Percentiles rank a stretch among this genome's conserved stretches.
Evolutionary conservation across 208 protist species (phyloP).

Genomic region (Leptomonas pyrrhocoris): DNA sequence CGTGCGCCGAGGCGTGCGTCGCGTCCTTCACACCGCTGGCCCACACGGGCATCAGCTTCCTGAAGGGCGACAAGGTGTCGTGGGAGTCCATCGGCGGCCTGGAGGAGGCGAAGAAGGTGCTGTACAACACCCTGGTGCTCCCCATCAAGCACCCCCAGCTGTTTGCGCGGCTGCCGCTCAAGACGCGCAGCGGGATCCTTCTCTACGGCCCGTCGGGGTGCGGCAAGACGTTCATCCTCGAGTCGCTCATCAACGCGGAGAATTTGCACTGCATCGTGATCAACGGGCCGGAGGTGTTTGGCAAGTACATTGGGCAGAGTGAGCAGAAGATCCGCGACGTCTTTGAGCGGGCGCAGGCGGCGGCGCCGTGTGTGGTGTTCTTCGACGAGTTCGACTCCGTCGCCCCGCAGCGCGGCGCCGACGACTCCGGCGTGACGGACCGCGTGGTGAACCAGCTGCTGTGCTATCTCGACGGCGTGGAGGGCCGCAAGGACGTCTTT

Average conservation of each 20-base stretch:
- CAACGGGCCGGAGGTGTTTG: slow-evolving; percentile 95
- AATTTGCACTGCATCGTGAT: slow-evolving; percentile 91
- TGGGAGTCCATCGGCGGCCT: slow-evolving; percentile 93
- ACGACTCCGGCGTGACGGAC: slow-evolving; percentile 92
- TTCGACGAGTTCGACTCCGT: slow-evolving; percentile 96
- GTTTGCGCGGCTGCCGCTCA: slow-evolving; percentile 90
- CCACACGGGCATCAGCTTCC: slow-evolving; percentile 84
- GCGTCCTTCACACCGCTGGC: slow-evolving; percentile 75
- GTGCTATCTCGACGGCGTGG: slow-evolving; percentile 98
- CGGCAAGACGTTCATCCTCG: slow-evolving; percentile 90
- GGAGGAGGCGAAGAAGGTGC: slow-evolving; percentile 90
- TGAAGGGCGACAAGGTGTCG: slow-evolving; percentile 64
- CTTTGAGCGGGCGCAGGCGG: slow-evolving; percentile 88
- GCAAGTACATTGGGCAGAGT: slow-evolving; percentile 95
- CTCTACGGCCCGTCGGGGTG: slow-evolving; percentile 94
- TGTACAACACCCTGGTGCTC: slow-evolving; percentile 95
- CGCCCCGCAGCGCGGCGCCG: slow-evolving; percentile 87
- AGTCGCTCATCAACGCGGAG: slow-evolving; percentile 79
- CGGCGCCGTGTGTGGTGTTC: slow-evolving; percentile 93
- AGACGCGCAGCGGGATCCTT: slow-evolving; percentile 90
- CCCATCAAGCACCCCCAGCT: slow-evolving; percentile 93
- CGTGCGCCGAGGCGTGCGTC: slow-evolving; percentile 43
- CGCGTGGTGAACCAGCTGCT: slow-evolving; percentile 98
- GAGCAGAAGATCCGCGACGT: slow-evolving; percentile 93
- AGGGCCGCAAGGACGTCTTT: slow-evolving; percentile 93